phyloP scores from a whole-genome alignment of 2,329 filamentous ascomycete species.

The Tolypocladium sp. region DNA sequence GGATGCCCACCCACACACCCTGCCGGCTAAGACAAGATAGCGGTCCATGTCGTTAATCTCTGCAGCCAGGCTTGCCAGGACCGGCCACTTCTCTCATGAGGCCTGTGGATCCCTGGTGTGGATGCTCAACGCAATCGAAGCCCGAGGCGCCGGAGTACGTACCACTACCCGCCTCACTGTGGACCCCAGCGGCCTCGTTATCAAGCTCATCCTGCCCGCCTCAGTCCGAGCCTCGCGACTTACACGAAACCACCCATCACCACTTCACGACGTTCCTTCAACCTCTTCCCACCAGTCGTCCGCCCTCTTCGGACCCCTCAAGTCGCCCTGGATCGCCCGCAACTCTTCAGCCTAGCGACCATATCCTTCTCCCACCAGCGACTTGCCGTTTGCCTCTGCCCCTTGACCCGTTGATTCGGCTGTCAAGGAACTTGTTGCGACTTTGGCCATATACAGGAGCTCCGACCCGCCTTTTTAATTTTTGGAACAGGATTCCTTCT shows the following conservation, averaged over 20 bases:
- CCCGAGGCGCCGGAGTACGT: constrained; percentile 7
- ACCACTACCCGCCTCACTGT: constrained; percentile 1
- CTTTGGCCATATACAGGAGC: constrained; percentile 2
- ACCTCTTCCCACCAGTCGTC: constrained; percentile 4
- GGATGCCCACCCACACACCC: constrained; percentile 7
- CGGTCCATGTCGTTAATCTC: constrained; percentile 24
- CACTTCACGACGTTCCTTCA: constrained; percentile 30
- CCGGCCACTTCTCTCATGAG: constrained; percentile 20
- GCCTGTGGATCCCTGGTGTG: constrained; percentile 19
- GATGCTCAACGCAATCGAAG: constrained; percentile 27
- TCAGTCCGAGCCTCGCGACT: constrained; percentile 5
- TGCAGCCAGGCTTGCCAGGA: constrained; percentile 16
- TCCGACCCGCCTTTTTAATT: neutral
- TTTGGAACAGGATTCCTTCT: constrained; percentile 1
- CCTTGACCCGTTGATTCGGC: constrained; percentile 44
- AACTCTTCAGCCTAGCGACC: constrained; percentile 3
- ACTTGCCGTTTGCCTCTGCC: neutral
- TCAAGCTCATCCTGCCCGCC: constrained; percentile 16
- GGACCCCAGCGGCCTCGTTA: constrained; percentile 8
- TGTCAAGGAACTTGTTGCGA: constrained; percentile 22
- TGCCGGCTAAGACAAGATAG: constrained; percentile 21
- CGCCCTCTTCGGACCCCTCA: neutral
- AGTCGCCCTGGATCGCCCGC: constrained; percentile 1
- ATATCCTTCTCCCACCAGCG: constrained; percentile 2
- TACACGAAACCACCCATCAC: constrained; percentile 12